A percentile compares a stretch with the other conserved stretches of the same genome.
Conservation (phyloP, 1,284 basidiomycete species). For the Filobasidium uniguttulatum region DNA sequence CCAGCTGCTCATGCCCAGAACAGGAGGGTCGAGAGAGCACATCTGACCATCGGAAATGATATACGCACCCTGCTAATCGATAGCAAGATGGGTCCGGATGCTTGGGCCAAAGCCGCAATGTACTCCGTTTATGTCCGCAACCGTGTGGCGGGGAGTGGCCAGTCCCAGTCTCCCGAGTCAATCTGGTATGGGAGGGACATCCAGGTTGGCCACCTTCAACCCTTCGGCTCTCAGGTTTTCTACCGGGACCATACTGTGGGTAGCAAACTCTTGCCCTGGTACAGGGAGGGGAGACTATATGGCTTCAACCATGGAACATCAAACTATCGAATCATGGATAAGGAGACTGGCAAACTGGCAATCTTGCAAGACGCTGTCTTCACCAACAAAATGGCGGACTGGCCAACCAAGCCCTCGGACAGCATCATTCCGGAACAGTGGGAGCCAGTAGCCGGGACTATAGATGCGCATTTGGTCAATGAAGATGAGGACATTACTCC, state of each 20-base stretch:
- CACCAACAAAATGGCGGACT: no score
- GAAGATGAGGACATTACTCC: no score
- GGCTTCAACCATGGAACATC: conserved; percentile 10
- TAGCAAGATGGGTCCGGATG: conserved; percentile 1
- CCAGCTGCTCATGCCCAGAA: conserved; percentile 17
- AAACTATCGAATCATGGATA: no score
- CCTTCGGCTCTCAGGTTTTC: no score
- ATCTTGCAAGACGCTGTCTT: no score
- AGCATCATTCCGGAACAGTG: no score
- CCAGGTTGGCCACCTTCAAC: conserved; percentile 19
- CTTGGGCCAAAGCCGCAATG: conserved; percentile 15
- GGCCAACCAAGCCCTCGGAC: no score
- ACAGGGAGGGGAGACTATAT: conserved; percentile 10
- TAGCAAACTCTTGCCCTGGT: conserved; percentile 14
- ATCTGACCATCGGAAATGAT: conserved; percentile 16
- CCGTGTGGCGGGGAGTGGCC: conserved; percentile 17
- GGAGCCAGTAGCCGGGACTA: no score
- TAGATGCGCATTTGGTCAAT: no score
- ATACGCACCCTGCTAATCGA: conserved; percentile 15
- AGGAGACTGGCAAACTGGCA: no score
- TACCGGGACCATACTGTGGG: no score
- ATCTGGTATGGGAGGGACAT: neutral
- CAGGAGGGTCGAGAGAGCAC: conserved; percentile 16
- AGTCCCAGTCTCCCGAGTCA: no score
- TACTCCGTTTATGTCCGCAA: conserved; percentile 15